Conservation (phyloP, 768 basidiomycete species). For the Psilocybe tampanensis region DNA sequence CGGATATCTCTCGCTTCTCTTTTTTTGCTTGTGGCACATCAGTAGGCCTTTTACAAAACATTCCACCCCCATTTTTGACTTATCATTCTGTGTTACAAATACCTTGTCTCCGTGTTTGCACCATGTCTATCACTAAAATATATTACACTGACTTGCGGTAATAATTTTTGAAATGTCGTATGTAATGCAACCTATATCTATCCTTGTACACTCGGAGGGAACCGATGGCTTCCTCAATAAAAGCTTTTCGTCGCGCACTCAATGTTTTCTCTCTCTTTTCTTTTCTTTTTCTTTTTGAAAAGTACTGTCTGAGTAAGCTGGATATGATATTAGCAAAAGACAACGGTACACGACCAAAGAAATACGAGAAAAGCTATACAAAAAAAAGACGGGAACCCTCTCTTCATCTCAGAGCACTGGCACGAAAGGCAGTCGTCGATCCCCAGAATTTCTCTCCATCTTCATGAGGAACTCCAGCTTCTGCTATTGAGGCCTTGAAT, state of each 20-base stretch:
- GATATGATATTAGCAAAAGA: background rate
- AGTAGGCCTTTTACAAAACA: background rate
- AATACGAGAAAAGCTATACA: background rate
- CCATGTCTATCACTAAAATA: background rate
- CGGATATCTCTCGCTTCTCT: too few species aligned
- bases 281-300: too few species aligned
- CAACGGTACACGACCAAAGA: background rate
- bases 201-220: background rate
- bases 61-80: background rate
- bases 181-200: background rate
- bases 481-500: constrained; percentile 9
- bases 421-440: constrained; percentile 36
- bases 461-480: constrained; percentile 17
- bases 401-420: constrained; percentile 36
- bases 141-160: background rate
- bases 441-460: constrained; percentile 35
- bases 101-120: background rate
- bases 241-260: too few species aligned
- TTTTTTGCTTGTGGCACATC: background rate
- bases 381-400: background rate
- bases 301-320: background rate
- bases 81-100: background rate
- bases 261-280: too few species aligned
- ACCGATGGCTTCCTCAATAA: too few species aligned
- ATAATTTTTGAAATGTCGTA: background rate